These are phyloP conservation scores for Globisporangium splendens DNA, from an alignment of 352 stramenopile genomes.

Conservation along the genomic window DNA sequence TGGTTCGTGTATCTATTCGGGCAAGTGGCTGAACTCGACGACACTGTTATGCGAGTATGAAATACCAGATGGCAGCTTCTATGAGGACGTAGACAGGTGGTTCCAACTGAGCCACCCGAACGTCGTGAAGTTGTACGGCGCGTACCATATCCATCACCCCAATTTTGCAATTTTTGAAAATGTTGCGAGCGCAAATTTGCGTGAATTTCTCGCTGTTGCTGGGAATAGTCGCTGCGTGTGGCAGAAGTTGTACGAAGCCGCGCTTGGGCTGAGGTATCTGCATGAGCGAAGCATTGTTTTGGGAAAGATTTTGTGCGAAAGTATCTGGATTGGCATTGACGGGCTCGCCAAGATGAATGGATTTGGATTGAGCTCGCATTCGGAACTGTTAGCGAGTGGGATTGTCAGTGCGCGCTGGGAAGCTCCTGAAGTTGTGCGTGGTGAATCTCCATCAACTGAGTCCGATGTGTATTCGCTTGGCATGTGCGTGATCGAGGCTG, in stretches of 20 bases:
- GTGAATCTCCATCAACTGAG: neutral
- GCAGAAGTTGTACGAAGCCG: slow-evolving; percentile 9
- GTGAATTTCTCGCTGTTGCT: neutral
- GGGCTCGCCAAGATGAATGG: slow-evolving; percentile 4
- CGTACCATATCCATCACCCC: slow-evolving; percentile 10
- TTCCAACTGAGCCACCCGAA: slow-evolving; percentile 40
- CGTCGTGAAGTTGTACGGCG: slow-evolving; percentile 15
- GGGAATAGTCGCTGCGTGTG: neutral
- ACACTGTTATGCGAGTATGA: slow-evolving; percentile 14
- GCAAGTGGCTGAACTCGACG: slow-evolving; percentile 37
- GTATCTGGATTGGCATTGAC: slow-evolving; percentile 6
- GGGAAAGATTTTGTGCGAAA: slow-evolving; percentile 1
- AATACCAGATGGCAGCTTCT: neutral
- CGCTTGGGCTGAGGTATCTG: slow-evolving; percentile 35
- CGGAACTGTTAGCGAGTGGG: neutral
- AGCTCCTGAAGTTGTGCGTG: slow-evolving; percentile 3
- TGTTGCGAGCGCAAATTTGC: neutral
- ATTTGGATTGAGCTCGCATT: neutral
- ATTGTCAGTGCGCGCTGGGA: slow-evolving; percentile 1
- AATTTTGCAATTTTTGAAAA: slow-evolving; percentile 6
- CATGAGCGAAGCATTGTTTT: slow-evolving; percentile 12
- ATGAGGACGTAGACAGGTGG: slow-evolving; percentile 1
- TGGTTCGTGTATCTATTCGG: slow-evolving; percentile 3
- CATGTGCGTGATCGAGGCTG: slow-evolving; percentile 9
- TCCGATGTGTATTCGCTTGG: slow-evolving; percentile 9